Base-by-base conservation (phyloP, 768 basidiomycete genomes). In the Astraeus odoratus region DNA sequence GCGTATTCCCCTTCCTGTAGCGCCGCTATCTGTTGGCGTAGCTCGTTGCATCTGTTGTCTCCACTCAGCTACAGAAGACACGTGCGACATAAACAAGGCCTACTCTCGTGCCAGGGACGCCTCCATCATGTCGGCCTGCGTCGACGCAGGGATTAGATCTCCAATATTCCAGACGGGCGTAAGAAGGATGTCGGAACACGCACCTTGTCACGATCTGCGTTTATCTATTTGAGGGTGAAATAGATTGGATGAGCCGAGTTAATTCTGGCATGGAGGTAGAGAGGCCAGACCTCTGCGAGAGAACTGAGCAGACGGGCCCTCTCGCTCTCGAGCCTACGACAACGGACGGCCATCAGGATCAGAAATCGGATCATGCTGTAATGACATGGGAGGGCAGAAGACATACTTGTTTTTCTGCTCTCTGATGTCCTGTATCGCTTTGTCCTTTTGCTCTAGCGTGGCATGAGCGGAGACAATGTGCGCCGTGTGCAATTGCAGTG, bases 391-490 rank as follows among this genome's bases (percentile, higher is more conserved):
- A 44, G 39, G 36, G 46, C 47, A 20, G 34, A 26, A 23, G 15
- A 67, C 78, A 36, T 57, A 88, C 87, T 85, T 83, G 61, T 90
- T 88, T 63, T 83, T 83, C 67, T 91, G 88, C 61, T 88, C 87
- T 43, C 77, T 77, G 36, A 91, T 68, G 58, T 90, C 87, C 64
- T 90, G 83, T 13, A 91, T 78, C 7, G 83, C 76, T 52, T 80
- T 86, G 50, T 75, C 75, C 60, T 88, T 89, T 59, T 83, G 78
- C 49, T 89, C 85, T 4, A 91, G 68, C 24, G 81, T 75, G 2
- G 85, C 80, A 59, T 91, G 87, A 5, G 86, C 86, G 7, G 88
- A 87, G 2, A 91, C 69, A 34, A 91, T 87, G 58, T 91, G 86
- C 8, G 89, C 87, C 8, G 89, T 91, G 53, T 91, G 89, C 27